These are phyloP conservation scores for Ulota crispa DNA, from an alignment of 225 moss, liverwort and hornwort species.

Conservation along the genomic window DNA sequence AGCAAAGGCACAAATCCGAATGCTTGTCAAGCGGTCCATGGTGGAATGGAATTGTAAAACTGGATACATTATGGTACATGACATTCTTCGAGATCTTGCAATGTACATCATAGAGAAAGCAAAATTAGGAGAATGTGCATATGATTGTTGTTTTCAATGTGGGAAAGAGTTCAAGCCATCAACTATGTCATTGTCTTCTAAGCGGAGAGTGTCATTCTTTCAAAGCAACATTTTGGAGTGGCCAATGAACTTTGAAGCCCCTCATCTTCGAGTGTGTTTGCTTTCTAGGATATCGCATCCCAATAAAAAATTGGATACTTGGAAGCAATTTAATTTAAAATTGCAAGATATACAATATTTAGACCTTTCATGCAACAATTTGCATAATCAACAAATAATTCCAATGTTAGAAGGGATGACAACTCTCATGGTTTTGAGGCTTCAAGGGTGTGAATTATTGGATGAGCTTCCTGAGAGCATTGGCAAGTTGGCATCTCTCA, in stretches of 20 bases:
- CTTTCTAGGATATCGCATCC: rapidly evolving
- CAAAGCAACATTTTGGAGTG: neutral
- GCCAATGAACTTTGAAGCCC: neutral
- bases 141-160: neutral
- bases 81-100: neutral
- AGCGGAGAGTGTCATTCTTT: slow-evolving; percentile 1
- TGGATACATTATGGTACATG: neutral
- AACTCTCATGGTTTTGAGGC: too few relatives aligned
- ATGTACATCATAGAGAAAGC: neutral
- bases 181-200: too few relatives aligned
- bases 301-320: rapidly evolving
- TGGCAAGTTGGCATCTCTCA: neutral
- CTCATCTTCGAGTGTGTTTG: neutral
- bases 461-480: neutral
- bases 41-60: neutral
- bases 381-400: neutral
- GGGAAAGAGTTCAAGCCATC: rapidly evolving
- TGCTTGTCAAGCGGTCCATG: neutral
- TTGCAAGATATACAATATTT: neutral
- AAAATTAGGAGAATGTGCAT: neutral
- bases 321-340: rapidly evolving
- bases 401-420: too few relatives aligned
- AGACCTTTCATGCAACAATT: neutral
- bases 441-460: neutral
- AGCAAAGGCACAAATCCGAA: neutral